Evolutionary conservation across 2,329 filamentous ascomycete genomes (phyloP).

Genomic region (Pyricularia grisea): DNA sequence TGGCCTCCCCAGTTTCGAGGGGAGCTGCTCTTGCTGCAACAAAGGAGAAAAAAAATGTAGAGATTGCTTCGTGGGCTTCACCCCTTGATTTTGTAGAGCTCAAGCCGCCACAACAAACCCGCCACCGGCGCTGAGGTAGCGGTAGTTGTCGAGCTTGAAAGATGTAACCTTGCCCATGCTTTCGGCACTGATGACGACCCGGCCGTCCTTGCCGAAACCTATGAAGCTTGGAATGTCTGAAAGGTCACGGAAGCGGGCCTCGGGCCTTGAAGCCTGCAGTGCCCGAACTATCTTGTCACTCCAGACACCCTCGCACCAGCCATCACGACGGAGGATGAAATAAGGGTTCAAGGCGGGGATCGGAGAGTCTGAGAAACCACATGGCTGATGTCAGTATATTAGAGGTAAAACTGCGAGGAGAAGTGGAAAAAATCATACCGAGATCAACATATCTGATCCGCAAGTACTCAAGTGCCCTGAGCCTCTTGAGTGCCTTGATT

Average conservation of each 20-base stretch:
- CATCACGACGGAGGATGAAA: slow-evolving; percentile 49
- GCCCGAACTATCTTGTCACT: slow-evolving; percentile 56
- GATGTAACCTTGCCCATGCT: slow-evolving; percentile 43
- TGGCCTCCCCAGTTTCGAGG: background rate
- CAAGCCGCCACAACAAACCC: slow-evolving; percentile 2
- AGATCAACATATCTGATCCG: slow-evolving; percentile 69
- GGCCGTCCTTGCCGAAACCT: slow-evolving; percentile 48
- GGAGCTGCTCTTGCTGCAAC: slow-evolving; percentile 6
- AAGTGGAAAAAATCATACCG: slow-evolving; percentile 28
- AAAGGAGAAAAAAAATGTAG: background rate
- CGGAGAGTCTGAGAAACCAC: slow-evolving; percentile 45
- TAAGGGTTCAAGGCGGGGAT: slow-evolving; percentile 64
- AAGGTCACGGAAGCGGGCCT: slow-evolving; percentile 50
- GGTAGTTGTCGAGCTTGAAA: slow-evolving; percentile 49
- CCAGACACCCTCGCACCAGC: slow-evolving; percentile 61
- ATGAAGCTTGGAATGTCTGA: slow-evolving; percentile 55
- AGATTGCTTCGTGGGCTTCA: background rate
- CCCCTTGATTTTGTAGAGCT: background rate
- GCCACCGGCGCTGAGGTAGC: slow-evolving; percentile 28
- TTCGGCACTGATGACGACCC: slow-evolving; percentile 46
- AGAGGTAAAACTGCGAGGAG: background rate
- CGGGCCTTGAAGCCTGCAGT: slow-evolving; percentile 48
- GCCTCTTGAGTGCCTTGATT: slow-evolving; percentile 48
- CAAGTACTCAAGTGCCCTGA: slow-evolving; percentile 52
- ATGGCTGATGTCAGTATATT: background rate